Percentiles rank a stretch among this genome's conserved stretches.
Evolutionary conservation across 768 basidiomycete genomes (phyloP).

Genomic region (Lyophyllum semitale): DNA sequence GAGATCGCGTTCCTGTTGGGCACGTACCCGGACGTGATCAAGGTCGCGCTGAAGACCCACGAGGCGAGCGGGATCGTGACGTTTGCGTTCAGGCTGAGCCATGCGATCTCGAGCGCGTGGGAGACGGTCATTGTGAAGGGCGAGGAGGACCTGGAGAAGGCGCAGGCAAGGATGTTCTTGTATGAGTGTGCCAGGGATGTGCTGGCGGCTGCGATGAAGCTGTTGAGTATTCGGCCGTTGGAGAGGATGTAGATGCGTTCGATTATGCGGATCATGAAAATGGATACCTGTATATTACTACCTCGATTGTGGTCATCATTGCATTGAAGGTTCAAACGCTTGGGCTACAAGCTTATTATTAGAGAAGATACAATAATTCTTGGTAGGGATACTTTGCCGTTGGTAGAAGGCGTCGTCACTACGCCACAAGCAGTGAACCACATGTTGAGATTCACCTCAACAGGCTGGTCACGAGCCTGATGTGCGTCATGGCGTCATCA

Average conservation of each 20-base stretch:
- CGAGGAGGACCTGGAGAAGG: slow-evolving; percentile 74
- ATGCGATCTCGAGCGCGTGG: slow-evolving; percentile 92
- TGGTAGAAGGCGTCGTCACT: no score
- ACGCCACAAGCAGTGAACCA: no score
- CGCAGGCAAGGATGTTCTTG: slow-evolving; percentile 83
- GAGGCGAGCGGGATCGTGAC: slow-evolving; percentile 93
- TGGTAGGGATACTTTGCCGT: no score
- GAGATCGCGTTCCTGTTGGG: slow-evolving; percentile 88
- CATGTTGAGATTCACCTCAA: no score
- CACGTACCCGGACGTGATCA: slow-evolving; percentile 89
- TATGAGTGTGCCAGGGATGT: slow-evolving; percentile 90
- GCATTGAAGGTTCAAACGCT: no score
- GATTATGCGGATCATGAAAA: not conserved
- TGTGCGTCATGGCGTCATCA: no score
- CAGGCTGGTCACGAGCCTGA: no score
- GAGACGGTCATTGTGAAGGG: slow-evolving; percentile 87
- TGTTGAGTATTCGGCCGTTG: slow-evolving; percentile 87
- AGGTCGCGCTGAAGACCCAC: slow-evolving; percentile 78
- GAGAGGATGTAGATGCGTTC: slow-evolving; percentile 81
- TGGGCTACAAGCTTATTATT: no score
- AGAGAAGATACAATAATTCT: no score
- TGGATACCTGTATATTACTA: not conserved
- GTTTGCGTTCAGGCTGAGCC: slow-evolving; percentile 83
- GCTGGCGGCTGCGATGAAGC: slow-evolving; percentile 80
- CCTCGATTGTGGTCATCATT: no score